phyloP scores from a whole-genome alignment of 441 rosid species.

The Capsella rubella region DNA sequence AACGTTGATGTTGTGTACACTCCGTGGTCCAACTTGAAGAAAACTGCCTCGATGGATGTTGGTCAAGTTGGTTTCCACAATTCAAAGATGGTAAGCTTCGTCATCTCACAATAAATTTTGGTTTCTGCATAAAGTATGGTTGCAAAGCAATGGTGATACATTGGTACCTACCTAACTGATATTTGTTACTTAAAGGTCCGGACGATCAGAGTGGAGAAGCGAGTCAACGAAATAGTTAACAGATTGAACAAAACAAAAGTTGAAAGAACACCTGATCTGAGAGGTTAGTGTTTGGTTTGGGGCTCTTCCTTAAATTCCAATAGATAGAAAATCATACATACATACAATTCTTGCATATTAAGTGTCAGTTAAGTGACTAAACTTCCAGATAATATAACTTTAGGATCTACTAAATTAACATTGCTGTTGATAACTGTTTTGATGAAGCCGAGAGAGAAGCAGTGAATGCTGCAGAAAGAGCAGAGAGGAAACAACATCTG shows the following conservation, averaged over 20 bases:
- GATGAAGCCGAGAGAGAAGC: constrained; percentile 93
- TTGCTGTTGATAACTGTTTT: constrained; percentile 25
- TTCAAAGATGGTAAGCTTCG: constrained; percentile 71
- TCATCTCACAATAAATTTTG: constrained; percentile 7
- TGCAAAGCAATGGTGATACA: not conserved
- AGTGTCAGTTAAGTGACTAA: not conserved
- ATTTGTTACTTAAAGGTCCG: constrained; percentile 61
- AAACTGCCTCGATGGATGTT: constrained; percentile 96
- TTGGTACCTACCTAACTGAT: constrained; percentile 14
- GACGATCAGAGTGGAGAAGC: constrained; percentile 91
- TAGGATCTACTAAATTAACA: not conserved
- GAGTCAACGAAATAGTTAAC: constrained; percentile 88
- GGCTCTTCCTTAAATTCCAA: not conserved
- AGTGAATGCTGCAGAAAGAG: constrained; percentile 86
- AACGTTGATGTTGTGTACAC: constrained; percentile 95
- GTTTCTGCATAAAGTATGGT: not conserved
- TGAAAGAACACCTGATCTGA: constrained; percentile 90
- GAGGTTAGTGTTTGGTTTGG: constrained; percentile 55
- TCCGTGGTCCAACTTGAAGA: constrained; percentile 95
- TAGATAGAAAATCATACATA: not conserved
- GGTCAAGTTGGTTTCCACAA: constrained; percentile 98
- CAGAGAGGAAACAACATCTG: constrained; percentile 78
- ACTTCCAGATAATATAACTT: not conserved
- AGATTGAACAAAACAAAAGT: constrained; percentile 92
- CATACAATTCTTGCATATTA: not conserved